Evolutionary conservation across 2,329 filamentous ascomycete genomes (phyloP).

Genomic region (Aspergillus aculeatinus): DNA sequence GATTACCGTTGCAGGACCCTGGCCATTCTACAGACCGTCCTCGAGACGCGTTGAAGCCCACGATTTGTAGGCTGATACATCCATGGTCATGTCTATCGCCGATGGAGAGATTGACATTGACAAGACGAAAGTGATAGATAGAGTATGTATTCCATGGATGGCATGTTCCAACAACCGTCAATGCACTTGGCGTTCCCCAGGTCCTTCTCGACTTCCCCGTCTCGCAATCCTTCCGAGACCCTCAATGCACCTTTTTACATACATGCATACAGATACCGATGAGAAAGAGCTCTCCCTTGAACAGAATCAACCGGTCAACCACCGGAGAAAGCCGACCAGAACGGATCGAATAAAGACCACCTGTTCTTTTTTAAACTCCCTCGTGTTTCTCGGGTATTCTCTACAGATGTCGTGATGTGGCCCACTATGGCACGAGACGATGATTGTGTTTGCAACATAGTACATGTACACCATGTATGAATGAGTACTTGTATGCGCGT

Average conservation of each 20-base stretch:
- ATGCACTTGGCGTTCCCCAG: neutral
- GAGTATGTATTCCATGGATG: neutral
- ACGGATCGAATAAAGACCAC: neutral
- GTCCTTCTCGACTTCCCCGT: too few relatives aligned
- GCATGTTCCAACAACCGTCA: neutral
- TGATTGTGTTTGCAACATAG: neutral
- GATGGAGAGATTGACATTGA: neutral
- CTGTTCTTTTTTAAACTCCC: neutral
- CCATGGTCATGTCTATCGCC: neutral
- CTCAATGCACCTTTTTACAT: neutral
- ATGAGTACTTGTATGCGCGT: too few relatives aligned
- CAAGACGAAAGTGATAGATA: neutral
- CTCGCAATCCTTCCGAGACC: constrained; percentile 5
- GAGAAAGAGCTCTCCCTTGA: neutral
- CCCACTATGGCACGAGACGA: neutral
- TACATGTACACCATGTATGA: too few relatives aligned
- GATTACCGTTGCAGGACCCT: constrained; percentile 1
- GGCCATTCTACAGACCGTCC: neutral
- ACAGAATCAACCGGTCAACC: neutral
- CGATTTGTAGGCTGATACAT: neutral
- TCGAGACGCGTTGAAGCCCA: neutral
- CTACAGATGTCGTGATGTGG: neutral
- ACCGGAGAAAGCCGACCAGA: neutral
- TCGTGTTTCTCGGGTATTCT: neutral
- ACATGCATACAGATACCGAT: neutral